Percentiles rank a stretch among this genome's conserved stretches.
Conservation (phyloP, 495 filamentous ascomycete genomes). For the Evernia prunastri region DNA sequence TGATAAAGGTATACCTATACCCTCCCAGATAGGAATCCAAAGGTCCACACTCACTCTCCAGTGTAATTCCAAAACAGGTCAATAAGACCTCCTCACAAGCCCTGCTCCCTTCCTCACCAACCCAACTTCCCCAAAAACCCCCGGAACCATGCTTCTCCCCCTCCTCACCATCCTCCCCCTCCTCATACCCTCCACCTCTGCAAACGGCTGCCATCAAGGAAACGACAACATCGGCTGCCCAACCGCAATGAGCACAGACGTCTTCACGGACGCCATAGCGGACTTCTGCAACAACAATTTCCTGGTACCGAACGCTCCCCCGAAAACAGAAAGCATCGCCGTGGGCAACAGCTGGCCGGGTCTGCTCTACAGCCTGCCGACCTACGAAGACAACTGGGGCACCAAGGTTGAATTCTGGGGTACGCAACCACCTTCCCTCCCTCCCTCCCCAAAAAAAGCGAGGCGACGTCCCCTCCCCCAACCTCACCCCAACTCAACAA, state of each 20-base stretch:
- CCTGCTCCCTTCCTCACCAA: too few relatives aligned
- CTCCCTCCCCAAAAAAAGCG: too few relatives aligned
- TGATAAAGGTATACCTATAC: too few relatives aligned
- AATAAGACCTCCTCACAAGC: too few relatives aligned
- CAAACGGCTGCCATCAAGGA: background rate
- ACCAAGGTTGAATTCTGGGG: background rate
- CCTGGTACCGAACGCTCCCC: background rate
- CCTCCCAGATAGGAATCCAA: too few relatives aligned
- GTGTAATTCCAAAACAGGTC: too few relatives aligned
- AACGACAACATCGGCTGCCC: background rate
- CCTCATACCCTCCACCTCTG: background rate
- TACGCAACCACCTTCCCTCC: too few relatives aligned
- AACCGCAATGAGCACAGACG: background rate
- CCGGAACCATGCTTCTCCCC: background rate
- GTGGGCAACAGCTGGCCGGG: background rate
- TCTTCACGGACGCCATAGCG: background rate
- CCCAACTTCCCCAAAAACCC: too few relatives aligned
- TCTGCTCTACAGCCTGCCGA: background rate
- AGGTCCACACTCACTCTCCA: too few relatives aligned
- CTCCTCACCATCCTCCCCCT: background rate
- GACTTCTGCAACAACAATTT: background rate
- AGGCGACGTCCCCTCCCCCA: too few relatives aligned
- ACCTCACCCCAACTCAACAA: too few relatives aligned
- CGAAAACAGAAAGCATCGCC: background rate
- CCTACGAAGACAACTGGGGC: background rate